These are phyloP conservation scores for Acorus calamus DNA, from an alignment of 106 monocot species.

Conservation along the genomic window DNA sequence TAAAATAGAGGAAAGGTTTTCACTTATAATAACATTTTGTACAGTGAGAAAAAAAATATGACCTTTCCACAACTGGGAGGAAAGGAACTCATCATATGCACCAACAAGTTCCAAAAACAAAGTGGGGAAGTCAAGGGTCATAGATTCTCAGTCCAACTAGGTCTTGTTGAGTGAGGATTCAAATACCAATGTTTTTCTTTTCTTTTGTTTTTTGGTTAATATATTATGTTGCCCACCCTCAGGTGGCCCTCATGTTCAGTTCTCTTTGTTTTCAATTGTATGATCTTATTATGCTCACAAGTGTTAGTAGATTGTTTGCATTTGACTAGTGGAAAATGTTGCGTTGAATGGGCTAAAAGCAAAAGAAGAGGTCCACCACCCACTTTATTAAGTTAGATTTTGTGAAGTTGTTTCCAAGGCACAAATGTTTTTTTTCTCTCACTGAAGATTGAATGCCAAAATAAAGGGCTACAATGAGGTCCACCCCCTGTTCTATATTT, in stretches of 20 bases:
- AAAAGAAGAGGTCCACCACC: background rate
- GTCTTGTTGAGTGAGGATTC: background rate
- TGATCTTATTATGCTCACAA: background rate
- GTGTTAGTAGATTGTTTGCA: too few relatives aligned
- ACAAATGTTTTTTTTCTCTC: background rate
- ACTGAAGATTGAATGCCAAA: background rate
- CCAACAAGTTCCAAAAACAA: conserved; percentile 18
- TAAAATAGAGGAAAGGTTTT: too few relatives aligned
- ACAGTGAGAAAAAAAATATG: background rate
- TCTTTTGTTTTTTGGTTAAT: background rate
- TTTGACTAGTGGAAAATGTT: conserved; percentile 1
- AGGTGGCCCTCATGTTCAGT: conserved; percentile 2
- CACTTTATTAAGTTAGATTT: too few relatives aligned
- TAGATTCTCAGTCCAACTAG: conserved; percentile 25
- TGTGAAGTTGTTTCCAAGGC: background rate
- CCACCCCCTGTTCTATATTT: too few relatives aligned
- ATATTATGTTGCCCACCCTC: background rate
- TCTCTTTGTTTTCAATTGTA: background rate
- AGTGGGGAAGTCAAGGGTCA: conserved; percentile 65
- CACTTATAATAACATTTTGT: too few relatives aligned
- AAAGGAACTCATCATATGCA: conserved; percentile 20
- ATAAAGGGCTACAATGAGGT: too few relatives aligned
- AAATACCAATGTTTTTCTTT: background rate
- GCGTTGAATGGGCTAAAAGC: background rate
- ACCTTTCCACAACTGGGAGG: background rate